These are phyloP conservation scores for Ophidiomyces ophidiicola DNA, from an alignment of 2,329 filamentous ascomycete genomes.

Conservation along the genomic window DNA sequence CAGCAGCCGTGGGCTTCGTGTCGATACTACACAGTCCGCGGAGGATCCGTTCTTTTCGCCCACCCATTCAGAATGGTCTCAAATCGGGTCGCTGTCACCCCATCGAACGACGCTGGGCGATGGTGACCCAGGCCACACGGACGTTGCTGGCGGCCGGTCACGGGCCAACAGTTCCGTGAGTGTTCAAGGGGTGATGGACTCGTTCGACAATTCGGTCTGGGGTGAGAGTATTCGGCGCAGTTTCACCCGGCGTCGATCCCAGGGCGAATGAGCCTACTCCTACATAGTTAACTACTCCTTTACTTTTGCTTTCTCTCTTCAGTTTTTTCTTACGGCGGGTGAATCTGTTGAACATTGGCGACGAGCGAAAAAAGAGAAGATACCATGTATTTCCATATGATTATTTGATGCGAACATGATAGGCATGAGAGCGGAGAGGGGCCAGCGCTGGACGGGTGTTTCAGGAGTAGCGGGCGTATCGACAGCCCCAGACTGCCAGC, in stretches of 20 bases:
- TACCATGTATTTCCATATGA: slow-evolving; percentile 12
- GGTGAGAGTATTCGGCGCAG: slow-evolving; percentile 82
- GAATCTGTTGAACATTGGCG: not conserved
- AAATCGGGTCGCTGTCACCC: slow-evolving; percentile 40
- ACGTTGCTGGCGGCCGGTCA: slow-evolving; percentile 10
- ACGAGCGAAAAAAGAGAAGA: not conserved
- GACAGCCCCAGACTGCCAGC: no score
- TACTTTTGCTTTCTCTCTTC: not conserved
- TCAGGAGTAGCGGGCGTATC: not conserved
- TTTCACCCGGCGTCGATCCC: slow-evolving; percentile 54
- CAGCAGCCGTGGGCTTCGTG: slow-evolving; percentile 42
- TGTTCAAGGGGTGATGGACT: slow-evolving; percentile 65
- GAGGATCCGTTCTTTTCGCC: slow-evolving; percentile 28
- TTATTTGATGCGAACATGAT: slow-evolving; percentile 13
- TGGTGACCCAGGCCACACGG: slow-evolving; percentile 12
- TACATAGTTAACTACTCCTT: not conserved
- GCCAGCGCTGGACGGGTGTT: not conserved
- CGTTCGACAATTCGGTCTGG: slow-evolving; percentile 83
- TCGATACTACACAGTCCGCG: slow-evolving; percentile 32
- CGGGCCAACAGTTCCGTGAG: slow-evolving; percentile 49
- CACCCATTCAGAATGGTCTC: slow-evolving; percentile 39
- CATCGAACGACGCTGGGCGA: slow-evolving; percentile 15
- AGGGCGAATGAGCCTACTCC: slow-evolving; percentile 4
- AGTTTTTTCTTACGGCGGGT: slow-evolving; percentile 1
- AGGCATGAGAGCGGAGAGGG: slow-evolving; percentile 5